These are phyloP conservation scores for Aspergillus sp. DNA, from an alignment of 2,329 filamentous ascomycete genomes.

Conservation along the genomic window DNA sequence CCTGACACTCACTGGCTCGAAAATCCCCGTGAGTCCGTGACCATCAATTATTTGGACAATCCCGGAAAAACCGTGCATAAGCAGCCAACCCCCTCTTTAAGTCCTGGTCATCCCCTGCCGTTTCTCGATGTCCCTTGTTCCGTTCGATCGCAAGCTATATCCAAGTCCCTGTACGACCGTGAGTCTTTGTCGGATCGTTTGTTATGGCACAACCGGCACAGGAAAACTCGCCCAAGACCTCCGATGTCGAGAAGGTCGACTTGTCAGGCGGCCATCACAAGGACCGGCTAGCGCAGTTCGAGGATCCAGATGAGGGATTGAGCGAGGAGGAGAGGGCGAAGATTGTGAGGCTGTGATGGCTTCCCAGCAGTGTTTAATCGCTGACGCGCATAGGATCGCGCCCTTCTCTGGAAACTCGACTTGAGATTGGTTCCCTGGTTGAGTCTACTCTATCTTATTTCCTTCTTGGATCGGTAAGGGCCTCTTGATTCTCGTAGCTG, in stretches of 20 bases:
- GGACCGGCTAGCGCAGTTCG: conserved; percentile 21
- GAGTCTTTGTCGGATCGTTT: neutral
- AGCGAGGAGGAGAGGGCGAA: conserved; percentile 62
- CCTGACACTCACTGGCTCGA: neutral
- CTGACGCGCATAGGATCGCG: conserved; percentile 37
- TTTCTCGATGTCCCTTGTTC: neutral
- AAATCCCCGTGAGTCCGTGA: conserved; percentile 7
- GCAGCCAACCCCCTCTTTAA: neutral
- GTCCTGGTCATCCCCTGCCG: neutral
- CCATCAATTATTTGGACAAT: conserved; percentile 3
- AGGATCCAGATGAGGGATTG: conserved; percentile 64
- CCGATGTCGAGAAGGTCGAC: conserved; percentile 23
- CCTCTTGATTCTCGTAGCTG: neutral
- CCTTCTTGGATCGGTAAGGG: conserved; percentile 39
- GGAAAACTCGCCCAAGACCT: conserved; percentile 13
- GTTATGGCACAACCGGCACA: conserved; percentile 15
- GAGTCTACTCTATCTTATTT: conserved; percentile 46
- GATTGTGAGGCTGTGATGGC: conserved; percentile 51
- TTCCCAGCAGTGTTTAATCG: neutral
- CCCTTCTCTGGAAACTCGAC: conserved; percentile 47
- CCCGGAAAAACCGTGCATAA: neutral
- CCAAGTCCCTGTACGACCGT: neutral
- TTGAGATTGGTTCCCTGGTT: conserved; percentile 49
- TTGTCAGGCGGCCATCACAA: conserved; percentile 5
- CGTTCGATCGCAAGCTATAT: neutral